Conservation (phyloP, 352 stramenopile species). For the Pythium dissimile region DNA sequence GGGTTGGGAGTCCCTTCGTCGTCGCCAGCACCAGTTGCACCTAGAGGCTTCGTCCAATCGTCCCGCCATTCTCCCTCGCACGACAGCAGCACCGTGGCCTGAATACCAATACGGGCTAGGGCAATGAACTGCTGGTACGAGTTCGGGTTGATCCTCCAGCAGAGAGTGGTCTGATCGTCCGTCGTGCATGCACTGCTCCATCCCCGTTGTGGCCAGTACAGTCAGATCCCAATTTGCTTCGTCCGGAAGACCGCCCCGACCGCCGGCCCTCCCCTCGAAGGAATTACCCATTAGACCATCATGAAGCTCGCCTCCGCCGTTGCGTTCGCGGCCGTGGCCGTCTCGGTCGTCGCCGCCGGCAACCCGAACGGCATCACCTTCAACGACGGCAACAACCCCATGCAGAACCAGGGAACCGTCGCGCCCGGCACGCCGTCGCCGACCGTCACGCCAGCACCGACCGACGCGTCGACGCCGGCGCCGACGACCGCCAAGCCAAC, state of each 20-base stretch:
- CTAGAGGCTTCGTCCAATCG: no score
- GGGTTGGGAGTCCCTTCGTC: no score
- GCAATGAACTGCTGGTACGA: no score
- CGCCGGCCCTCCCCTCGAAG: neutral
- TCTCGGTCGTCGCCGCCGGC: constrained; percentile 4
- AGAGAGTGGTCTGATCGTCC: no score
- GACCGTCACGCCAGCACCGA: neutral
- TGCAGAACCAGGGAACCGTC: constrained; percentile 1
- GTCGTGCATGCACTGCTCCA: no score
- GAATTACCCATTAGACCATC: constrained; percentile 6
- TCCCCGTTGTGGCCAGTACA: neutral
- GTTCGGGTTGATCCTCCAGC: no score
- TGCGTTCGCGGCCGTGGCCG: constrained; percentile 6
- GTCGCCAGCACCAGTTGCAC: no score
- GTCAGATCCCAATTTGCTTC: constrained; percentile 20
- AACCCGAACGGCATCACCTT: constrained; percentile 18
- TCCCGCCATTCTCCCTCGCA: no score
- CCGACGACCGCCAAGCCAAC: neutral
- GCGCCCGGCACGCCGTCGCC: neutral
- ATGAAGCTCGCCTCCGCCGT: constrained; percentile 16
- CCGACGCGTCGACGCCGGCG: neutral
- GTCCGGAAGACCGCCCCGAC: constrained; percentile 5
- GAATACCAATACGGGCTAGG: no score
- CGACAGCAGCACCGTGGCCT: no score
- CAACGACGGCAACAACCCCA: neutral